Base-by-base conservation (phyloP, 768 basidiomycete species). In the Nidularia pulvinata region DNA sequence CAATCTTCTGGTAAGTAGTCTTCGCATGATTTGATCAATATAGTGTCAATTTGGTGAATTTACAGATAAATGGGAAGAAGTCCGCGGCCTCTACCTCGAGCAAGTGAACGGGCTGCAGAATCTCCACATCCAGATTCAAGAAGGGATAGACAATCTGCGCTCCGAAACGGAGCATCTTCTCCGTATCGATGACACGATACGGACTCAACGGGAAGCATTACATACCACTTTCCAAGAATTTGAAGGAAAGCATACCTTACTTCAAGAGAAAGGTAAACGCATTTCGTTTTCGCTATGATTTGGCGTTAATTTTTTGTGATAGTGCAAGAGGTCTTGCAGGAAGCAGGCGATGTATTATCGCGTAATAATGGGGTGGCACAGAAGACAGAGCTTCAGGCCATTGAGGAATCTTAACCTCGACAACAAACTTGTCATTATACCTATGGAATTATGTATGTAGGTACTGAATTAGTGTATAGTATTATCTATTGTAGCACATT, bases 21-120 rank as follows among this genome's bases (percentile, higher is more conserved):
- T 45, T 51, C n/a, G 50, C 42, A 44, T 44, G n/a, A 49, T 16
- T 50, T 10, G 33, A 35, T 43, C 33, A 7, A 45, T n/a, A 54
- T 48, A 16, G 36, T 19, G 50, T 36, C 42, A 32, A 49, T 30
- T 39, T 6, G 14, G 11, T 6, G 6, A 9, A 16, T 49, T 35
- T 45, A 22, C 59, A 89, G 88, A 78, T 11, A 84, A 87, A 60
- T 86, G 86, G 75, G 82, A 80, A 53, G 71, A 81, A 57, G 69
- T 83, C 52, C 79, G 83, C 48, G 69, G 70, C 54, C 77, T 73
- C 35, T 89, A 88, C 61, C 66, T 81, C 46, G 83, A 84, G 54
- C 85, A 90, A 65, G 79, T 90, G 56, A 69, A 76, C 43, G 81
- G 81, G 25, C 76, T 89, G 53, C 81, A 80, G 55, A 71, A 63